Percentiles rank a stretch among this genome's conserved stretches.
Evolutionary conservation across 495 filamentous ascomycete species (phyloP).

Genomic region (Chaetomidium leptoderma): DNA sequence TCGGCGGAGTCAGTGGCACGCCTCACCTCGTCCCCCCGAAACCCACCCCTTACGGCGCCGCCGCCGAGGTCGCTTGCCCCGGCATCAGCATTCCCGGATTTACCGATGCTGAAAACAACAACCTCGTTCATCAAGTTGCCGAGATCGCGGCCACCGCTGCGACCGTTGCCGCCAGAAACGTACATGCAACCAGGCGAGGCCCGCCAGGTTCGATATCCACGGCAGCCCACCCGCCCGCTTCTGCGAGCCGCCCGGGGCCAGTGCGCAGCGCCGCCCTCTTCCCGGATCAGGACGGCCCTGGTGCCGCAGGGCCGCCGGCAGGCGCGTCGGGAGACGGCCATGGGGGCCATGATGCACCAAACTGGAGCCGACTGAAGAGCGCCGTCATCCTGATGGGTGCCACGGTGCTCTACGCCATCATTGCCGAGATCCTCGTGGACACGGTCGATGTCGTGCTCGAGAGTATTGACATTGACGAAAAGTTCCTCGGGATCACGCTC

Average conservation of each 20-base stretch:
- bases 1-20: conserved; percentile 39
- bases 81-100: conserved; percentile 61
- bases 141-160: conserved; percentile 92
- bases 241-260: conserved; percentile 32
- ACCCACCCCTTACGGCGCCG: conserved; percentile 39
- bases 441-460: conserved; percentile 92
- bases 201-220: conserved; percentile 23
- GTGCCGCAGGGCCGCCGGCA: conserved; percentile 36
- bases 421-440: conserved; percentile 94
- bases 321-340: conserved; percentile 36
- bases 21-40: conserved; percentile 73
- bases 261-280: conserved; percentile 38
- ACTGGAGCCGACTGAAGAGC: conserved; percentile 92
- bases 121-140: conserved; percentile 73
- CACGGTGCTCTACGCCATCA: conserved; percentile 88
- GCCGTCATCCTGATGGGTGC: conserved; percentile 83
- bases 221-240: conserved; percentile 19
- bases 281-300: conserved; percentile 39
- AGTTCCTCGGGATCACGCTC: conserved; percentile 95
- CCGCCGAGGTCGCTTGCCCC: conserved; percentile 33
- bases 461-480: conserved; percentile 88
- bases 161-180: conserved; percentile 79
- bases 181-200: conserved; percentile 29
- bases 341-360: conserved; percentile 94
- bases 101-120: conserved; percentile 71